Base-by-base conservation (phyloP, 2,329 filamentous ascomycete genomes). In the Fusarium equiseti region DNA sequence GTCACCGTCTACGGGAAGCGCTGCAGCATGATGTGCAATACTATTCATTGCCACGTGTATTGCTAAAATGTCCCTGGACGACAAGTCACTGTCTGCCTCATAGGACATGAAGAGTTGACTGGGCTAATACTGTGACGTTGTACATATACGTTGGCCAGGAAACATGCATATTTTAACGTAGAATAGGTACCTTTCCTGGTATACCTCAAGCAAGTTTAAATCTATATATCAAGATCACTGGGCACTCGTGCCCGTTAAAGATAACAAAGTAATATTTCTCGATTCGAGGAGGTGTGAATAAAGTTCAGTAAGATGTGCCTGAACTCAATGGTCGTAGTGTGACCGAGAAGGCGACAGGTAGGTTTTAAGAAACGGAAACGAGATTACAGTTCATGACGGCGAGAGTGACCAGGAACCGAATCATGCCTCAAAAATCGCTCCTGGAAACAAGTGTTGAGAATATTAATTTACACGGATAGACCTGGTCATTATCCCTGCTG, bases 321-420 rank as follows among this genome's bases (percentile, higher is more conserved):
- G 18, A 32, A 46, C 56, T 46, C 16, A 45, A 42, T 46, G 32
- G 32, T 35, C 32, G 45, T 32, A 59, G 15, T 35, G 44, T 29
- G 9, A 26, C 44, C 24, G 24, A 42, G 18, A 27, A 42, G 22
- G 11, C 24, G 32, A 20, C 35, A 35, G 20, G 24, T 60, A 46
- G 35, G 32, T 35, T 53, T n/a, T 11, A 35, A 32, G 16, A 46
- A 15, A 50, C 15, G 16, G 51, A 24, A 60, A 35, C 35, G 38
- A 66, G 29, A 66, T 66, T 49, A 44, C 56, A 35, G 40, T 27
- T 54, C 20, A 42, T 35, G 27, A 49, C n/a, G 40, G 26, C 42
- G 16, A 59, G 46, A 24, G 13, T 27, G 22, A 51, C 20, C 15
- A 49, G 32, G 51, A 42, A 58, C n/a, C 12, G 31, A 29, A 38